Base-by-base conservation (phyloP, 2,329 filamentous ascomycete genomes). In the Curvularia hawaiiensis region DNA sequence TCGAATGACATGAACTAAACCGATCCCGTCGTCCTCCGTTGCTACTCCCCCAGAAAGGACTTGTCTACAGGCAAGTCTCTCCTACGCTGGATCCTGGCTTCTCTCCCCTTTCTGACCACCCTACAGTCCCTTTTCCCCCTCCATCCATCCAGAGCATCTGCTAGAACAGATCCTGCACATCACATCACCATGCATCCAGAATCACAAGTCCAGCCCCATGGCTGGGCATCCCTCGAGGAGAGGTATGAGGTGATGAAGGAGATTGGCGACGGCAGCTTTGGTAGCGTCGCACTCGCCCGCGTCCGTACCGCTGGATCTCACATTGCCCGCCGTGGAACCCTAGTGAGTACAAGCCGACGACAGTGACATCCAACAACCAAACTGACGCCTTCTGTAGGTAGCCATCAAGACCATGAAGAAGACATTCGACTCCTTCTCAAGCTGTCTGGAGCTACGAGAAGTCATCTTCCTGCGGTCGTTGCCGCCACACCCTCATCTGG, bases 371-470 rank as follows among this genome's bases (percentile, higher is more conserved):
- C 30, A 31, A 52, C n/a, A 59, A 30, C 56, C 46, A 12, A 41
- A 63, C 67, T 71, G 65, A 68, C 68, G 41, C 59, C 58, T 63
- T 52, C 54, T 20, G 8, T 58, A 98, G 95, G 90, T 99, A 70
- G 95, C 95, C 43, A 97, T 99, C 80, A 99, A 99, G 80, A 98
- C 95, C 6, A 99, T 99, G 95, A 99, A 99, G 84, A 99, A 99
- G 85, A 93, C 90, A 0, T 99, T 98, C 70, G 93, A 98, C 69
- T 96, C 91, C 1, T 92, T 97, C 73, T 81, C 86, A 16, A 90
- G 92, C 51, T 99, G 95, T 76, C 80, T 97, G 63, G 95, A 99
- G 78, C 85, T 99, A 52, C 89, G 95, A 61, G 95, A 99, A 78
- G 95, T 99, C 64, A 95, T 99, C 75, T 99, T 99, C 79, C 82